Percentiles rank a stretch among this genome's conserved stretches.
phyloP scores from a whole-genome alignment of 352 stramenopile genomes.

The Phytophthora nicotianae region DNA sequence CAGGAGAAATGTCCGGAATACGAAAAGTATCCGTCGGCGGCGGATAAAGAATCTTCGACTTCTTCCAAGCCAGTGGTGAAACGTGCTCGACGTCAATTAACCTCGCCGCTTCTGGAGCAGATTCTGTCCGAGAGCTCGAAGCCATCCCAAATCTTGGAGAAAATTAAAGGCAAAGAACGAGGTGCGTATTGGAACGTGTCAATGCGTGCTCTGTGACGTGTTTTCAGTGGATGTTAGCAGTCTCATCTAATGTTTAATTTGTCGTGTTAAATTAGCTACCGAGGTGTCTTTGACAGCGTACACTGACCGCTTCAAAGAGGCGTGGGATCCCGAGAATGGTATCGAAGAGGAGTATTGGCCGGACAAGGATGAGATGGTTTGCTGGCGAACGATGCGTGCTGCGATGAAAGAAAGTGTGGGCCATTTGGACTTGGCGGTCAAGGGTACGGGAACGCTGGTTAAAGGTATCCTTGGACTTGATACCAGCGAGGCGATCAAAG shows the following conservation, averaged over 20 bases:
- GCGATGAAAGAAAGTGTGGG: conserved; percentile 78
- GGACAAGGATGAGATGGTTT: conserved; percentile 92
- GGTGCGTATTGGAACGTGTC: conserved; percentile 27
- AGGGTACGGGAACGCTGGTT: conserved; percentile 67
- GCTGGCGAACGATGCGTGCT: conserved; percentile 83
- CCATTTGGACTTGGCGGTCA: conserved; percentile 70
- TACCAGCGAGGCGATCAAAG: conserved; percentile 25
- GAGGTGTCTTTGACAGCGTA: conserved; percentile 79
- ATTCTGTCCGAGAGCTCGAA: conserved; percentile 83
- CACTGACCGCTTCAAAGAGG: conserved; percentile 91
- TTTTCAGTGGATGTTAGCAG: conserved; percentile 1
- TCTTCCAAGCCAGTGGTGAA: conserved; percentile 32
- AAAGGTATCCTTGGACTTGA: conserved; percentile 68
- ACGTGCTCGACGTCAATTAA: conserved; percentile 35
- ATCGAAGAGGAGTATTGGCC: conserved; percentile 97
- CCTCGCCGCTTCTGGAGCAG: conserved; percentile 70
- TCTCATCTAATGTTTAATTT: neutral
- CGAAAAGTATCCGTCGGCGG: conserved; percentile 50
- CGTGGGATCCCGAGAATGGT: conserved; percentile 94
- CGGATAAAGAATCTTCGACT: conserved; percentile 26
- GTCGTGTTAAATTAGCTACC: conserved; percentile 42
- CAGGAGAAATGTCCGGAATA: conserved; percentile 85
- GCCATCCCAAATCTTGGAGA: conserved; percentile 71
- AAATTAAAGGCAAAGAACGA: conserved; percentile 73
- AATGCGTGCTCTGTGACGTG: conserved; percentile 3